Evolutionary conservation across 73 alveolate species (phyloP).

Genomic region (Stentor roeselii): DNA sequence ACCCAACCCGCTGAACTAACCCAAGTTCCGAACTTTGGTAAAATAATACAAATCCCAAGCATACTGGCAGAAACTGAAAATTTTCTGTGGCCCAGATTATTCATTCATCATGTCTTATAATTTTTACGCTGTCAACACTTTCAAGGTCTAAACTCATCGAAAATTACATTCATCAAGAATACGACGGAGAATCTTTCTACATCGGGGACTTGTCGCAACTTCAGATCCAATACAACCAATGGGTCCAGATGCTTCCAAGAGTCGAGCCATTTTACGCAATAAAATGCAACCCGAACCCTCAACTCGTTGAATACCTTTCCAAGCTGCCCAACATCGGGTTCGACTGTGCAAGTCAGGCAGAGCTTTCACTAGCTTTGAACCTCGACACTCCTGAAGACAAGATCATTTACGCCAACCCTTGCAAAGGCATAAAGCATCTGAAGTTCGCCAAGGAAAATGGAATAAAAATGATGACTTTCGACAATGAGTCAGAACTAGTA

Average conservation of each 20-base stretch:
- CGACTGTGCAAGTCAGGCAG: constrained; percentile 26
- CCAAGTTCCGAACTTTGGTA: too few relatives aligned
- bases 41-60: too few relatives aligned
- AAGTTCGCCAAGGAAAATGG: not conserved
- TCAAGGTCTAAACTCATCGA: too few relatives aligned
- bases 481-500: not conserved
- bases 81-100: too few relatives aligned
- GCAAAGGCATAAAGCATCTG: not conserved
- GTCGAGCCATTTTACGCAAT: constrained; percentile 26
- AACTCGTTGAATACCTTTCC: not conserved
- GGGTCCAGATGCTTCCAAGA: not conserved
- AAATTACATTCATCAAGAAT: not conserved
- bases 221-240: not conserved
- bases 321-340: constrained; percentile 4
- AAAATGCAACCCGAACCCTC: constrained; percentile 22
- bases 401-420: constrained; percentile 24
- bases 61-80: too few relatives aligned
- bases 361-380: not conserved
- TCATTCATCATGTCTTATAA: too few relatives aligned
- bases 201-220: not conserved
- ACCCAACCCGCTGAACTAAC: too few relatives aligned
- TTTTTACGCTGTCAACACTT: too few relatives aligned
- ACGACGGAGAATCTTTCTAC: constrained; percentile 4
- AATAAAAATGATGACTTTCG: not conserved
- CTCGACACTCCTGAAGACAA: not conserved